Base-by-base conservation (phyloP, 2,329 filamentous ascomycete species). In the Penicillium brasilianum region DNA sequence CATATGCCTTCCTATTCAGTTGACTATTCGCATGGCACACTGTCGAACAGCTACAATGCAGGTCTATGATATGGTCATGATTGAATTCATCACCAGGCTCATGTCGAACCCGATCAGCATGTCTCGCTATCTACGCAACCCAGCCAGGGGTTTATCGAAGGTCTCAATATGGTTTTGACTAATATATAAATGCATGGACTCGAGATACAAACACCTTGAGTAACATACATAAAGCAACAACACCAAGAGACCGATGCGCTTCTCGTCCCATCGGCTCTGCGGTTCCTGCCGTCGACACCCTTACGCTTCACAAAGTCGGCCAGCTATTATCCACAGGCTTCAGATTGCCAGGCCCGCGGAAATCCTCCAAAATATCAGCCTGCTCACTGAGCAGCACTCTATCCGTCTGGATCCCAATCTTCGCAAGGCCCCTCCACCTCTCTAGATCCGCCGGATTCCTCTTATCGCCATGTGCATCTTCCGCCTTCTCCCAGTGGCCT, bases 391-490 rank as follows among this genome's bases (percentile, higher is more conserved):
- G 65, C 71, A 86, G 76, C 11, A 81, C 74, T 14, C 85, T 72
- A 46, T 85, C 84, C 0, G 76, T 77, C 69, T 85, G 84, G 1
- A 66, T 78, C 6, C 84, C 85, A 2, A 85, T 70, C 46, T 76
- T 79, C 0, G 83, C 85, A 82, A 87, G 28, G 77, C 72, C 65
- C 78, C 77, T 52, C 85, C 84, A 87, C 16, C 84, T 72, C 57
- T 80, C 77, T 11, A 87, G 74, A 66, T 85, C 83, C 11, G 79
- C 71, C 1, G 71, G 66, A 20, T 85, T 83, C 11, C 84, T 74
- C 75, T 87, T 87, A 60, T 87, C 83, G 1, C 85, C 85, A 60
- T 85, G 80, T 0, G 85, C 85, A 1, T 79, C 78, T 46, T 79
- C 68, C 0, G 80, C 70, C 25, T 82, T 67, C 64, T 84, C 82